These are phyloP conservation scores for Pelargonium fulgidum DNA, from an alignment of 441 rosid genomes.

Conservation along the genomic window DNA sequence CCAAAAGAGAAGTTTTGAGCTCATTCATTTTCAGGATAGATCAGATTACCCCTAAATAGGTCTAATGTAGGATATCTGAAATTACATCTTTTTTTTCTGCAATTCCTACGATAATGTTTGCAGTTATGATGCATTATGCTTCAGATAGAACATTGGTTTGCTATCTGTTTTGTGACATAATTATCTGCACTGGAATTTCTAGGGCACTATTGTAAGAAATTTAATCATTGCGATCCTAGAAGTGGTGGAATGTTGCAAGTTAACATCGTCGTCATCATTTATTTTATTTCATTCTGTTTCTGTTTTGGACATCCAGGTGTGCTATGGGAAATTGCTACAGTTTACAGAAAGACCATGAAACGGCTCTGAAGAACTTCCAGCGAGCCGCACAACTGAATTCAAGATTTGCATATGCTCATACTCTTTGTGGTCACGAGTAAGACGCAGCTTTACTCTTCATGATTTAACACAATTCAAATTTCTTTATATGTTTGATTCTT, in stretches of 20 bases:
- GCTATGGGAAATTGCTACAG: constrained; percentile 98
- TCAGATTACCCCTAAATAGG: no score
- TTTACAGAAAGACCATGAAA: constrained; percentile 97
- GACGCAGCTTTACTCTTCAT: constrained; percentile 22
- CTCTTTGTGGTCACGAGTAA: constrained; percentile 97
- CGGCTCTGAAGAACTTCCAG: constrained; percentile 85
- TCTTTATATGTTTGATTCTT: constrained; percentile 1
- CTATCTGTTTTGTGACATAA: not conserved
- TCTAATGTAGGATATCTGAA: not conserved
- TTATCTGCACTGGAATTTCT: no score
- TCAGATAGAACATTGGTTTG: not conserved
- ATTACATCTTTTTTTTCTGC: not conserved
- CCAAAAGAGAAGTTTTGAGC: no score
- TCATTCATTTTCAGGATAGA: no score
- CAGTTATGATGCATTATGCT: not conserved
- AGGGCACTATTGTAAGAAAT: no score
- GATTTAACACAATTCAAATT: not conserved
- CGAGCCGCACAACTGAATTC: constrained; percentile 83
- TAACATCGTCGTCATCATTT: not conserved
- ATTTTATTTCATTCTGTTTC: not conserved
- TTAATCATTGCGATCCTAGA: not conserved
- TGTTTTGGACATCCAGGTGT: constrained; percentile 52
- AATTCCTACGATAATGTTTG: not conserved
- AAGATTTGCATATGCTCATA: constrained; percentile 89
- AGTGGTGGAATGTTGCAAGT: not conserved